phyloP scores from a whole-genome alignment of 768 basidiomycete species.

The Amanita pseudoporphyria region DNA sequence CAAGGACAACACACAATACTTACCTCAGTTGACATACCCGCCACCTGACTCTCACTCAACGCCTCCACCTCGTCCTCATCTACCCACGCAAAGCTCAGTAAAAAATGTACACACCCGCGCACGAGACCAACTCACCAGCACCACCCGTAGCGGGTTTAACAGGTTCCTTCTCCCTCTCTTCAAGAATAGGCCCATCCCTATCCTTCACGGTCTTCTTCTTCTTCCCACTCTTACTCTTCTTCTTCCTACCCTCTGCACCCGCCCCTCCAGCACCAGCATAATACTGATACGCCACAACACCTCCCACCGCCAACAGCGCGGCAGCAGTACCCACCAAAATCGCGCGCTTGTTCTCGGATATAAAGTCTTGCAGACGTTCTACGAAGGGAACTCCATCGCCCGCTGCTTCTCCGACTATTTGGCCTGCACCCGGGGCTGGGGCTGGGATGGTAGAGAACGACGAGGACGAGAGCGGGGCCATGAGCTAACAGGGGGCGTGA shows the following conservation, averaged over 20 bases:
- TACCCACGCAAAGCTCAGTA: constrained; percentile 11
- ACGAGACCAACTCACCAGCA: constrained; percentile 17
- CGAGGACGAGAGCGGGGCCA: background rate
- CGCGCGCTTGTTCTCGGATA: constrained; percentile 73
- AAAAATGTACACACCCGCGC: constrained; percentile 3
- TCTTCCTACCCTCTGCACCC: constrained; percentile 21
- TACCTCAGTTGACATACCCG: constrained; percentile 50
- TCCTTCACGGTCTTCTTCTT: constrained; percentile 50
- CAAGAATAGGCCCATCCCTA: constrained; percentile 57
- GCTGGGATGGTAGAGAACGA: background rate
- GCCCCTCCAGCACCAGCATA: constrained; percentile 44
- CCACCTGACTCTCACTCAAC: constrained; percentile 46
- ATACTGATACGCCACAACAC: constrained; percentile 46
- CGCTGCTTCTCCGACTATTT: too few relatives aligned
- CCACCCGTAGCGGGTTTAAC: constrained; percentile 29
- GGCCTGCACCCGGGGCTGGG: background rate
- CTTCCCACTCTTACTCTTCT: constrained; percentile 44
- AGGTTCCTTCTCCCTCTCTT: constrained; percentile 29
- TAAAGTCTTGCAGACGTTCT: constrained; percentile 58
- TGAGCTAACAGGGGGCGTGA: background rate
- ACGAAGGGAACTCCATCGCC: constrained; percentile 24
- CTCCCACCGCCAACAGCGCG: constrained; percentile 60
- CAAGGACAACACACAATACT: constrained; percentile 10
- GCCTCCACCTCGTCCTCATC: constrained; percentile 26
- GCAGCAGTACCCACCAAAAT: constrained; percentile 65